phyloP scores from a whole-genome alignment of 177 flowering plant species.

The Vitis hybrid region DNA sequence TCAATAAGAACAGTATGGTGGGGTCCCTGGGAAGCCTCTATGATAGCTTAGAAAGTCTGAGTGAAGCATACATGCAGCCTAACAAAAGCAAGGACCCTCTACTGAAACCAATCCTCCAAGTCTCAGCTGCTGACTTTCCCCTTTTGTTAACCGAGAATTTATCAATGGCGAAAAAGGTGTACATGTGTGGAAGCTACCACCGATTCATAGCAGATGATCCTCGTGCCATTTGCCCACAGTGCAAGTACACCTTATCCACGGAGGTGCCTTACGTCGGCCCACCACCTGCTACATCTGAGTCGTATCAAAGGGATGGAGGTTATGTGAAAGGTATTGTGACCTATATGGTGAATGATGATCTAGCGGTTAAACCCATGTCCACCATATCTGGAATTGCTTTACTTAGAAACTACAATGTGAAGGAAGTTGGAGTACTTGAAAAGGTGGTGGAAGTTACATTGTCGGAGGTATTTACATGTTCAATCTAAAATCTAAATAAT shows the following conservation, averaged over 20 bases:
- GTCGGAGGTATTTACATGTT: too few relatives aligned
- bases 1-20: conserved; percentile 4
- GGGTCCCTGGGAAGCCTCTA: conserved; percentile 24
- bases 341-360: conserved; percentile 38
- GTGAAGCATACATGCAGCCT: conserved; percentile 1
- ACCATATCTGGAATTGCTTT: conserved; percentile 22
- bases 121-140: background rate
- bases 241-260: background rate
- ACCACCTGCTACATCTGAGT: background rate
- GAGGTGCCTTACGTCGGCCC: background rate
- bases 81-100: background rate
- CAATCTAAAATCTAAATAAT: too few relatives aligned
- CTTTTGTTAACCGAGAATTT: background rate
- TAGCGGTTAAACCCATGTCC: conserved; percentile 29
- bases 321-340: conserved; percentile 34
- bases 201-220: background rate
- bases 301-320: conserved; percentile 11
- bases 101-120: background rate
- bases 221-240: background rate
- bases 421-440: conserved; percentile 17
- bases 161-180: background rate
- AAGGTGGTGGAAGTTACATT: background rate
- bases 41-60: conserved; percentile 21
- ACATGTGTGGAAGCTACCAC: background rate
- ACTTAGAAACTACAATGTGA: conserved; percentile 19